Evolutionary conservation across 805 yeast species (phyloP), one percentile per base, ranked within the genome.

Genomic region (Saccharomycopsis javanensis): DNA sequence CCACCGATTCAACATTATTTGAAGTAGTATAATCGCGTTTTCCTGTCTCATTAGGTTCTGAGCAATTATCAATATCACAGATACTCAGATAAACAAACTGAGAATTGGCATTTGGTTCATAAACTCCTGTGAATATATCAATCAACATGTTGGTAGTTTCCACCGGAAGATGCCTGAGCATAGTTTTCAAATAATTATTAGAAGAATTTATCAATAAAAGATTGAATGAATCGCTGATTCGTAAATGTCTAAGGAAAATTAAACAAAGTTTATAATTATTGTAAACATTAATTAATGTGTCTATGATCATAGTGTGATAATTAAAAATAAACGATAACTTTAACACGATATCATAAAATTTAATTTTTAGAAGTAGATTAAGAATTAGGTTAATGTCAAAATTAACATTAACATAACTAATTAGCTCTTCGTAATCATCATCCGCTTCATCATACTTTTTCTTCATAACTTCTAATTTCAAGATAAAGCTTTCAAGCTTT

Each of bases 101-200:
- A 11, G 34, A 68, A 18, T 35, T 27, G 11, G 54, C 50, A 5
- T 57, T 38, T 3, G 89, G 85, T 30, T 70, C 72, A 67, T 85
- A 92, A 56, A 80, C 82, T 0, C 97, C 97, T 0, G 98, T 92
- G 67, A 92, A 94, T 0, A 92, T 86, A 30, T 86, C 85, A 54
- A 94, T 90, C 57, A 92, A 73, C 37, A 94, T 70, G 31, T 84
- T 84, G 1, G 96, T 90, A 0, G 96, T 86, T 57, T 85, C 89
- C 57, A 86, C 79, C 0, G 98, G 97, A 38, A 81, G 71, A 51
- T 75, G 67, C 37, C 86, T 86, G 52, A 92, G 73, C 30, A 92
- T 70, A 1, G 71, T 65, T 59, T 87, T 82, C 2, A 92, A 83
- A 64, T 79, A 81, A 30, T 83, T 60, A 55, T 73, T 27, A 8